Conservation (phyloP, 768 basidiomycete species). For the Filobasidium wieringae region DNA sequence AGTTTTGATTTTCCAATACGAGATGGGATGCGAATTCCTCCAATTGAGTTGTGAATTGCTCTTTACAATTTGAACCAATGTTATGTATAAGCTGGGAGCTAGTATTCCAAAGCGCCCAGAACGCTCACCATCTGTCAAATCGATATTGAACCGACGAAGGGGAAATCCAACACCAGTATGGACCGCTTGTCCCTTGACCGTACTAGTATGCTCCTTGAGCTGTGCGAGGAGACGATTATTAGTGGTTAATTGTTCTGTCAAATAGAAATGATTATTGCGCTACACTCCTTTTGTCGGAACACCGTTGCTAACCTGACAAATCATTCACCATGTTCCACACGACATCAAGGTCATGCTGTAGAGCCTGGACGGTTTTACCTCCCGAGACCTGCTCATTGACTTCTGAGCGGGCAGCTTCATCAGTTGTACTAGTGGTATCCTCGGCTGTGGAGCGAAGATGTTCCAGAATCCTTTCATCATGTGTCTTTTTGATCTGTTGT, state of each 20-base stretch:
- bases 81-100: neutral
- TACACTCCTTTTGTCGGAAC: neutral
- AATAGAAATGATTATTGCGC: neutral
- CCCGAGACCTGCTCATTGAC: neutral
- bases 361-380: slow-evolving; percentile 2
- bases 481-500: too few species aligned
- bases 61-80: slow-evolving; percentile 42
- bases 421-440: too few species aligned
- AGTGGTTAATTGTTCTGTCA: slow-evolving; percentile 47
- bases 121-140: slow-evolving; percentile 50
- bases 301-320: slow-evolving; percentile 8
- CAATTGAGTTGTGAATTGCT: slow-evolving; percentile 80
- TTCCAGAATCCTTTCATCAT: too few species aligned
- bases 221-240: slow-evolving; percentile 64
- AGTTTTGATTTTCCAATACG: slow-evolving; percentile 82
- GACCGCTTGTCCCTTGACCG: slow-evolving; percentile 71
- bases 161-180: slow-evolving; percentile 62
- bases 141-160: slow-evolving; percentile 71
- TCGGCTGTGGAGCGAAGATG: too few species aligned
- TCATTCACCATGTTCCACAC: slow-evolving; percentile 15
- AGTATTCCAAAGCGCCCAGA: neutral
- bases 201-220: slow-evolving; percentile 56
- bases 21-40: slow-evolving; percentile 81
- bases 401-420: neutral
- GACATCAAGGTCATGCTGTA: slow-evolving; percentile 12